These are phyloP conservation scores for Hygrocybe coccinea DNA, from an alignment of 768 basidiomycete species.

Conservation along the genomic window DNA sequence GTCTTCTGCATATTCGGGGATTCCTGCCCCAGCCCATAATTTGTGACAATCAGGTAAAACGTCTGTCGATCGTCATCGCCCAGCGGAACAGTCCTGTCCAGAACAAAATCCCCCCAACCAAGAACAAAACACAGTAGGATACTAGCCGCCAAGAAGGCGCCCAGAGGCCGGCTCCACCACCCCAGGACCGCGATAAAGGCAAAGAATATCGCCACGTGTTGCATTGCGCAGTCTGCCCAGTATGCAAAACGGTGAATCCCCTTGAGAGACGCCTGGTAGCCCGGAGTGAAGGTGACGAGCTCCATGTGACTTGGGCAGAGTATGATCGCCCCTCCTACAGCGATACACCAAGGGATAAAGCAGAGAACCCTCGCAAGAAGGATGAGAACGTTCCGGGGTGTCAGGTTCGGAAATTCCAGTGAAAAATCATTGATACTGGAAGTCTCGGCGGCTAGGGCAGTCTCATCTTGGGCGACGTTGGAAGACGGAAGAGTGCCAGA, in stretches of 20 bases:
- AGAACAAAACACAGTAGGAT: conserved; percentile 26
- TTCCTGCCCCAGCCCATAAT: conserved; percentile 24
- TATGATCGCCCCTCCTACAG: conserved; percentile 40
- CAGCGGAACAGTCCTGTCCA: conserved; percentile 32
- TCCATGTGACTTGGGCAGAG: conserved; percentile 36
- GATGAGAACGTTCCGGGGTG: conserved; percentile 9
- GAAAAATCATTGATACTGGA: neutral
- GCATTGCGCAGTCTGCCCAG: conserved; percentile 36
- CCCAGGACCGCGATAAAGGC: conserved; percentile 24
- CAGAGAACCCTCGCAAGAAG: conserved; percentile 24
- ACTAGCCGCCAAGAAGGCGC: conserved; percentile 22
- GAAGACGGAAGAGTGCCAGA: neutral
- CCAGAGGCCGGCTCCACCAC: conserved; percentile 27
- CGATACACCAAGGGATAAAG: conserved; percentile 44
- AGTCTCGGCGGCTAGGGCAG: neutral
- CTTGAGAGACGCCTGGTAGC: conserved; percentile 24
- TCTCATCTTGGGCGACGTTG: neutral
- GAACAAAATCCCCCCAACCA: conserved; percentile 36
- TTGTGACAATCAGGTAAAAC: conserved; percentile 31
- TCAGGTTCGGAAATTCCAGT: neutral
- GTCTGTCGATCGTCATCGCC: conserved; percentile 40
- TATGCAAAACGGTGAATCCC: conserved; percentile 40
- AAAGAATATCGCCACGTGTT: conserved; percentile 37
- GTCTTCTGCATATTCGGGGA: neutral
- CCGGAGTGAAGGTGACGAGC: conserved; percentile 32